A percentile compares a stretch with the other conserved stretches of the same genome.
Conservation (phyloP, 176 grass and related monocot species). For the Lolium perenne region DNA sequence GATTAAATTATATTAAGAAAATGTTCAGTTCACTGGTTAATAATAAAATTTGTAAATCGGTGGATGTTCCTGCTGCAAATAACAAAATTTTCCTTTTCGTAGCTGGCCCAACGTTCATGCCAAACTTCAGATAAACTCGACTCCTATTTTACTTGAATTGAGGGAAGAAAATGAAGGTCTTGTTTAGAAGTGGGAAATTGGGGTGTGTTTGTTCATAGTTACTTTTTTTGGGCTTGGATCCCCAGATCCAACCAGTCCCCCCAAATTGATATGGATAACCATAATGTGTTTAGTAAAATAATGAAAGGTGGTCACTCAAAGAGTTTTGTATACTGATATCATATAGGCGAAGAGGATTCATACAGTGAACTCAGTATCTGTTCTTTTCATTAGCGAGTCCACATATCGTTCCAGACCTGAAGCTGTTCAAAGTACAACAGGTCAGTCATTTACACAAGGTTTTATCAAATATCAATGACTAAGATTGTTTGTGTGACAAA, state of each 20-base stretch:
- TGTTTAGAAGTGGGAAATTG: background rate
- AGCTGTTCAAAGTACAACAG: conserved; percentile 69
- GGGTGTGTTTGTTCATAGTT: background rate
- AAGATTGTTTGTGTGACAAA: background rate
- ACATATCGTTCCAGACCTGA: conserved; percentile 81
- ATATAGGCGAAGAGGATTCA: conserved; percentile 34
- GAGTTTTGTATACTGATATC: conserved; percentile 11
- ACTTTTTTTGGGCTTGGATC: background rate
- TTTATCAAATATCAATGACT: conserved; percentile 13
- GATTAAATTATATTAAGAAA: background rate
- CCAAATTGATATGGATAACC: background rate
- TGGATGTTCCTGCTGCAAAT: conserved; percentile 12
- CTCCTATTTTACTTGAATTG: background rate
- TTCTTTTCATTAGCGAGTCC: conserved; percentile 66
- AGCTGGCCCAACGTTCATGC: conserved; percentile 24
- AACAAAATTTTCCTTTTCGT: background rate
- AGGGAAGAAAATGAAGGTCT: background rate
- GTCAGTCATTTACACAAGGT: conserved; percentile 37
- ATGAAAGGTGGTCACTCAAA: conserved; percentile 1
- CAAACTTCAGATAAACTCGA: conserved; percentile 25
- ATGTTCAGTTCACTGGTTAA: background rate
- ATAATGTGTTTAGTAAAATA: background rate
- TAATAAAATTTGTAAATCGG: background rate
- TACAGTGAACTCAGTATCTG: conserved; percentile 90
- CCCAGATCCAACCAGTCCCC: background rate